These are phyloP conservation scores for Clavaria fumosa DNA, from an alignment of 768 basidiomycete species.

Conservation along the genomic window DNA sequence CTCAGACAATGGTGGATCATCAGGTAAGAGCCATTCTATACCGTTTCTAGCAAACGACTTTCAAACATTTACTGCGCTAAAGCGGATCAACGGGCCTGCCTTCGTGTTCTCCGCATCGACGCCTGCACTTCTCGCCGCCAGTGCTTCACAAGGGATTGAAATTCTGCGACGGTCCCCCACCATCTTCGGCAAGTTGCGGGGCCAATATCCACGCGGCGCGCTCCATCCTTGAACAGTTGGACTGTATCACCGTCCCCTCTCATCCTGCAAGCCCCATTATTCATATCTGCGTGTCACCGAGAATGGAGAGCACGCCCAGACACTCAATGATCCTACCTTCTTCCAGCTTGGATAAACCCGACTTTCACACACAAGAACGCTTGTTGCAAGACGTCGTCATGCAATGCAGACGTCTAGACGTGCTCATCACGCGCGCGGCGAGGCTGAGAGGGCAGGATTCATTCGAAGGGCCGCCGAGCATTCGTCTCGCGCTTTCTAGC, in stretches of 20 bases:
- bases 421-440: constrained; percentile 77
- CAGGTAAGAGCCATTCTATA: constrained; percentile 50
- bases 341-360: constrained; percentile 30
- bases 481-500: constrained; percentile 67
- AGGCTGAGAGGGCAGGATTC: constrained; percentile 73
- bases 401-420: constrained; percentile 64
- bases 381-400: constrained; percentile 88
- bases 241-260: constrained; percentile 71
- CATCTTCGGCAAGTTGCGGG: constrained; percentile 57
- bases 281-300: constrained; percentile 52
- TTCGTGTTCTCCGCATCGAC: constrained; percentile 95
- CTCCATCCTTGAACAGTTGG: constrained; percentile 64
- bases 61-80: constrained; percentile 2
- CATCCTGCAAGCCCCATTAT: constrained; percentile 80
- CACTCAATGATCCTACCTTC: constrained; percentile 29
- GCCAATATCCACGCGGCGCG: constrained; percentile 71
- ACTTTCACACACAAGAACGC: constrained; percentile 59
- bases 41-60: background rate
- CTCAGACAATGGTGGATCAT: constrained; percentile 67
- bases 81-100: constrained; percentile 92
- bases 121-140: constrained; percentile 79
- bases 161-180: constrained; percentile 63
- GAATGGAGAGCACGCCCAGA: constrained; percentile 19
- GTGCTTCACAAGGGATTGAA: constrained; percentile 74
- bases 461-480: constrained; percentile 66